Conservation (phyloP, 495 filamentous ascomycete genomes). For the Physcia stellaris region DNA sequence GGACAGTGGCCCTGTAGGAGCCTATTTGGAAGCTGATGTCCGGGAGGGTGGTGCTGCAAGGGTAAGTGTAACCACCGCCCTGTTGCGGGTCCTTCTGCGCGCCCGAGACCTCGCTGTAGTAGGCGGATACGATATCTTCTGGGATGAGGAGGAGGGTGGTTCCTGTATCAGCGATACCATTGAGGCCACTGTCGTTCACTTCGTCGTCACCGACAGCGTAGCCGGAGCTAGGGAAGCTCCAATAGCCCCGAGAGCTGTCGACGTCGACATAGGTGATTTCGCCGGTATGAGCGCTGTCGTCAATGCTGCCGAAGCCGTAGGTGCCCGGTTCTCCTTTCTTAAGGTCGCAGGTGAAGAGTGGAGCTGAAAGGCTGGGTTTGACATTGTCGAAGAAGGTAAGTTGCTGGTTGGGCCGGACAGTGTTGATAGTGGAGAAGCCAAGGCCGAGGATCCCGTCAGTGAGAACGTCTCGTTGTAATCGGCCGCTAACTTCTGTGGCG, state of each 20-base stretch:
- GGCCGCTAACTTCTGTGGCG: slow-evolving; percentile 45
- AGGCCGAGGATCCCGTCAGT: slow-evolving; percentile 69
- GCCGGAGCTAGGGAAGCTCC: slow-evolving; percentile 49
- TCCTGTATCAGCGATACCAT: slow-evolving; percentile 42
- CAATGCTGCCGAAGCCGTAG: slow-evolving; percentile 70
- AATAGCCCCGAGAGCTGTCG: slow-evolving; percentile 55
- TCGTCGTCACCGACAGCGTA: slow-evolving; percentile 41
- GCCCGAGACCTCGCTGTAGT: slow-evolving; percentile 45
- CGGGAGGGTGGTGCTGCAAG: slow-evolving; percentile 47
- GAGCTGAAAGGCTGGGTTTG: slow-evolving; percentile 44
- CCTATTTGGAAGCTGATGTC: slow-evolving; percentile 46
- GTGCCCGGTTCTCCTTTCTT: slow-evolving; percentile 45
- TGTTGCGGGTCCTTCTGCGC: slow-evolving; percentile 29
- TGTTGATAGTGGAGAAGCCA: slow-evolving; percentile 63
- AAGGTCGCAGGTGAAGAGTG: slow-evolving; percentile 60
- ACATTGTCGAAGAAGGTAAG: slow-evolving; percentile 77
- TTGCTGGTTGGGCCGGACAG: slow-evolving; percentile 50
- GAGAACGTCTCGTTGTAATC: slow-evolving; percentile 46
- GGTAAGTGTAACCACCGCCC: slow-evolving; percentile 53
- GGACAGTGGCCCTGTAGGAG: slow-evolving; percentile 34
- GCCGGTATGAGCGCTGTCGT: slow-evolving; percentile 50
- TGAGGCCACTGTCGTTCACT: slow-evolving; percentile 15
- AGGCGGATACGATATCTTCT: slow-evolving; percentile 38
- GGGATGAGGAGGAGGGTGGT: slow-evolving; percentile 57
- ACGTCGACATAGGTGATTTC: slow-evolving; percentile 50